Percentiles rank a stretch among this genome's conserved stretches.
Conservation (phyloP, 1,139 yeast species). For the Torulaspora globosa region DNA sequence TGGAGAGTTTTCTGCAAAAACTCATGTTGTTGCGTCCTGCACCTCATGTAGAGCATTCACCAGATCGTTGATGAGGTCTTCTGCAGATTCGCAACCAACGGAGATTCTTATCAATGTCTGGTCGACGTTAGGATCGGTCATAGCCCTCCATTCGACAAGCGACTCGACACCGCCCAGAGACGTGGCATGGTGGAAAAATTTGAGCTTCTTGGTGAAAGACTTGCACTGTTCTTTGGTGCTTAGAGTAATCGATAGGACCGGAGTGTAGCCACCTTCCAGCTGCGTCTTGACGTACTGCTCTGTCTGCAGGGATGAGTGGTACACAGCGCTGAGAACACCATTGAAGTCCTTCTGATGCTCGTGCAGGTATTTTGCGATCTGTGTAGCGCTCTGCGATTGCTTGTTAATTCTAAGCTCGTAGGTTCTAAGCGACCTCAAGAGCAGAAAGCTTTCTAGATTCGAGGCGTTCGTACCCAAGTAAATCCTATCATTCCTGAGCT, state of each 20-base stretch:
- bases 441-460: constrained; percentile 67
- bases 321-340: constrained; percentile 49
- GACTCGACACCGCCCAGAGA: constrained; percentile 94
- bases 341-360: constrained; percentile 44
- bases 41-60: constrained; percentile 40
- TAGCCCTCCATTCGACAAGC: constrained; percentile 82
- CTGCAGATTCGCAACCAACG: constrained; percentile 69
- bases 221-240: constrained; percentile 53
- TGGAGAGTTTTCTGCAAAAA: neutral
- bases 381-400: constrained; percentile 63
- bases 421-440: constrained; percentile 77
- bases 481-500: constrained; percentile 57
- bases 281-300: constrained; percentile 63
- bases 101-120: constrained; percentile 65
- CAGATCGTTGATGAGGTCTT: constrained; percentile 69
- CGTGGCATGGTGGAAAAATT: constrained; percentile 82
- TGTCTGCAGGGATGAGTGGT: constrained; percentile 72
- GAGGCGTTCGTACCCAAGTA: constrained; percentile 75
- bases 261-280: constrained; percentile 59
- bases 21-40: constrained; percentile 11
- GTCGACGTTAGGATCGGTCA: constrained; percentile 58
- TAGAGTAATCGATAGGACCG: constrained; percentile 69
- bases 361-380: constrained; percentile 54
- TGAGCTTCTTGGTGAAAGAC: constrained; percentile 59
- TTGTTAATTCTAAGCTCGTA: constrained; percentile 62